Conservation (phyloP, 2,329 filamentous ascomycete genomes). For the Periconia sp. region DNA sequence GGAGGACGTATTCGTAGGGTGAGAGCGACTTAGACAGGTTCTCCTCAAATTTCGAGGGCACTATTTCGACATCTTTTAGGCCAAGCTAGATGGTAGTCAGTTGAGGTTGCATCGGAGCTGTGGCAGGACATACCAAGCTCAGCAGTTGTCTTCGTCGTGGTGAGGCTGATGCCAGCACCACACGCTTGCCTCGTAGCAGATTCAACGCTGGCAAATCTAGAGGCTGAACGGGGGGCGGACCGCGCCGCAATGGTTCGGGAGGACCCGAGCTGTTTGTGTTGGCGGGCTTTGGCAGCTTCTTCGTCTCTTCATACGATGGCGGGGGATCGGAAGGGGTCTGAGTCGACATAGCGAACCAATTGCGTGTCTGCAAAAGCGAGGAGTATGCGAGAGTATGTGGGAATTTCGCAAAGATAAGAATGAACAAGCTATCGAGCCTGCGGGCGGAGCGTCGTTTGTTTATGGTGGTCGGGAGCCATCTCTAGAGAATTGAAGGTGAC, state of each 20-base stretch:
- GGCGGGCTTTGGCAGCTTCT: slow-evolving; percentile 12
- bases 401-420: no score
- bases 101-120: neutral
- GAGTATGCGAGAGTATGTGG: neutral
- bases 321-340: slow-evolving; percentile 47
- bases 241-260: slow-evolving; percentile 28
- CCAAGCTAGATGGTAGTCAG: slow-evolving; percentile 66
- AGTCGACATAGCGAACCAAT: slow-evolving; percentile 16
- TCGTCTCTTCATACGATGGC: slow-evolving; percentile 48
- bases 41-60: slow-evolving; percentile 83
- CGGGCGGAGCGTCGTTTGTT: neutral
- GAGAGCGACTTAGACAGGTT: slow-evolving; percentile 87
- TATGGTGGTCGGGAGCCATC: no score
- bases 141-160: slow-evolving; percentile 84
- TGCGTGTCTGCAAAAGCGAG: slow-evolving; percentile 3
- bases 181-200: slow-evolving; percentile 76
- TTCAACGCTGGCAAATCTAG: slow-evolving; percentile 81
- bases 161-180: slow-evolving; percentile 89
- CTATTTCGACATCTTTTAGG: slow-evolving; percentile 80
- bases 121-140: slow-evolving; percentile 61
- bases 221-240: slow-evolving; percentile 63
- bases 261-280: slow-evolving; percentile 16
- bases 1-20: slow-evolving; percentile 89
- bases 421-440: neutral
- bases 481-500: no score